Evolutionary conservation across 2,329 filamentous ascomycete genomes (phyloP).

Genomic region (Aspergillus tubingensis): DNA sequence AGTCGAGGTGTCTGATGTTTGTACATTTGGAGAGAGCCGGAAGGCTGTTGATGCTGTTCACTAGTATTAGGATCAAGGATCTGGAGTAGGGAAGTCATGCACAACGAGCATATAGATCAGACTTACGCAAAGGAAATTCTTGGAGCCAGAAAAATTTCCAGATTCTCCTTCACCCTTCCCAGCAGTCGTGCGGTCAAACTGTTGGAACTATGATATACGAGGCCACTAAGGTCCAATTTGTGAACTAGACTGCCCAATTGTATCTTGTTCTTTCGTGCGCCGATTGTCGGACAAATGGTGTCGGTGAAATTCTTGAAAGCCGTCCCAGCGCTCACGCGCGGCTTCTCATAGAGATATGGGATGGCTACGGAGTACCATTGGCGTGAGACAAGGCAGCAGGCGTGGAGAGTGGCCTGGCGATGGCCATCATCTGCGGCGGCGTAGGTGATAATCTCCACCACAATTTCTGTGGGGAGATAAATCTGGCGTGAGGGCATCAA

Average conservation of each 20-base stretch:
- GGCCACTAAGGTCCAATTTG: conserved; percentile 53
- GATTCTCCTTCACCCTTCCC: conserved; percentile 53
- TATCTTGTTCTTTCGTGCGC: conserved; percentile 50
- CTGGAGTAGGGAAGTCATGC: not conserved
- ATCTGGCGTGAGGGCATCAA: conserved; percentile 24
- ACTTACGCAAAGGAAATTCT: conserved; percentile 58
- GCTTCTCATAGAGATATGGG: conserved; percentile 54
- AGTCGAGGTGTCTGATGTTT: conserved; percentile 52
- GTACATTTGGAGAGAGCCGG: conserved; percentile 58
- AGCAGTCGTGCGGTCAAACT: conserved; percentile 60
- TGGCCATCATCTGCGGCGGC: conserved; percentile 36
- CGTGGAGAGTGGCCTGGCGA: conserved; percentile 52
- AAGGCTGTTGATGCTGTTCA: conserved; percentile 54
- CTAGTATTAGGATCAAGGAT: not conserved
- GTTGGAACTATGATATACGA: conserved; percentile 62
- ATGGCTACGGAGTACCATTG: conserved; percentile 61
- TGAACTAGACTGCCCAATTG: conserved; percentile 53
- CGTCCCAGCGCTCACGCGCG: conserved; percentile 50
- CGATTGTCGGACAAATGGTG: conserved; percentile 54
- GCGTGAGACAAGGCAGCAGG: conserved; percentile 55
- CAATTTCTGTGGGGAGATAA: conserved; percentile 57
- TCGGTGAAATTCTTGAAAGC: conserved; percentile 57
- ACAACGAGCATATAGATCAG: not conserved
- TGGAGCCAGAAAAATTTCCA: conserved; percentile 60
- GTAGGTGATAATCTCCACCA: conserved; percentile 53